Conservation (phyloP, 768 basidiomycete genomes). For the Suillus lakei region DNA sequence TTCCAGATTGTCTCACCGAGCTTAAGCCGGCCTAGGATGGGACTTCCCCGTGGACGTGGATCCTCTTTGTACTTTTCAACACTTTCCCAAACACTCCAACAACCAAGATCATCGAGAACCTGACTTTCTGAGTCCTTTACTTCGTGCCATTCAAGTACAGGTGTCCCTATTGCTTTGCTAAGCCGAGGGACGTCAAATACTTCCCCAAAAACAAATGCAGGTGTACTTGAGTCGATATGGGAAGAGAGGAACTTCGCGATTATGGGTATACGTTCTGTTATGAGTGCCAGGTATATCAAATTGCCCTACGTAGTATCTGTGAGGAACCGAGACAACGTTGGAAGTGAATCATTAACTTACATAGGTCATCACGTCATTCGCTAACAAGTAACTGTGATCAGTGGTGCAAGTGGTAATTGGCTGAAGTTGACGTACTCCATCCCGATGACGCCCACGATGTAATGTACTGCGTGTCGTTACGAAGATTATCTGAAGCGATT, state of each 20-base stretch:
- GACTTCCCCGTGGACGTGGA: conserved; percentile 18
- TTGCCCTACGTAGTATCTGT: conserved; percentile 55
- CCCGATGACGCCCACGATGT: conserved; percentile 77
- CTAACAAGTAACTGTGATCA: conserved; percentile 36
- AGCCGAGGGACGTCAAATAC: conserved; percentile 65
- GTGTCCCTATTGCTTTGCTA: conserved; percentile 44
- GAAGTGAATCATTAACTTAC: conserved; percentile 36
- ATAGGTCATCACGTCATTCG: conserved; percentile 81
- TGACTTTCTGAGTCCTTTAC: conserved; percentile 54
- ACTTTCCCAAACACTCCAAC: conserved; percentile 27
- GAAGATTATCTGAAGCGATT: conserved; percentile 59
- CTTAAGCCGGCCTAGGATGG: conserved; percentile 6
- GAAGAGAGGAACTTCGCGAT: conserved; percentile 62
- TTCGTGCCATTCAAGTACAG: conserved; percentile 67
- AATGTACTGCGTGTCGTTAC: conserved; percentile 63
- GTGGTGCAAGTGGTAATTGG: background rate
- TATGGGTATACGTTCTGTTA: conserved; percentile 65
- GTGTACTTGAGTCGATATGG: conserved; percentile 54
- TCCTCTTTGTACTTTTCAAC: conserved; percentile 18
- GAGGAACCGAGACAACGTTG: conserved; percentile 3
- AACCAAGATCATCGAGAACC: conserved; percentile 33
- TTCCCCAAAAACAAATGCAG: conserved; percentile 58
- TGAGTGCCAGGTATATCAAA: conserved; percentile 59
- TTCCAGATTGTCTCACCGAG: conserved; percentile 10
- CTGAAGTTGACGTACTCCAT: conserved; percentile 57